Percentiles rank a stretch among this genome's conserved stretches.
These are phyloP conservation scores for Yarrowia sp. DNA, from an alignment of 805 yeast genomes.

Conservation along the genomic window DNA sequence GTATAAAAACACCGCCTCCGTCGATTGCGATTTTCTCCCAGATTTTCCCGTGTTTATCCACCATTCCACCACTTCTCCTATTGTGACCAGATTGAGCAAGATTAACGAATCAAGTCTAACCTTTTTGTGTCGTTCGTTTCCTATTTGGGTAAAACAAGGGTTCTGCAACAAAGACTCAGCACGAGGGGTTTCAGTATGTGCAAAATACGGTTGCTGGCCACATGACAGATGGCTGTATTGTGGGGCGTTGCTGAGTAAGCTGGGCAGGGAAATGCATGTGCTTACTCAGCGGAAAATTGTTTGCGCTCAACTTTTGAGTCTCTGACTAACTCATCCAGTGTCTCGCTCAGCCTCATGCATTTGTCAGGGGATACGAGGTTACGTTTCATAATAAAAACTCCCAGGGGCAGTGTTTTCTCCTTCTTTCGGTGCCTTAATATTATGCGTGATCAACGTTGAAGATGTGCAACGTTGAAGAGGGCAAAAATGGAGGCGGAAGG, in stretches of 20 bases:
- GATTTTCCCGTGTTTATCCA: background rate
- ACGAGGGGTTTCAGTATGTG: background rate
- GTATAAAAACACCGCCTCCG: too few relatives aligned
- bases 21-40: too few relatives aligned
- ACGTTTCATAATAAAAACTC: background rate
- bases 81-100: background rate
- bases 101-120: background rate
- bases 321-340: too few relatives aligned
- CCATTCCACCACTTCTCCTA: background rate
- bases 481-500: too few relatives aligned
- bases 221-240: background rate
- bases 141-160: background rate
- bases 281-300: too few relatives aligned
- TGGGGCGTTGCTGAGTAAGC: background rate
- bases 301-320: too few relatives aligned
- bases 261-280: too few relatives aligned
- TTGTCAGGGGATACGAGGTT: background rate
- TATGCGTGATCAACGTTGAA: too few relatives aligned
- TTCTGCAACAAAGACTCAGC: background rate
- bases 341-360: background rate
- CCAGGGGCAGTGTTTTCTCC: background rate
- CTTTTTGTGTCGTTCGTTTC: background rate
- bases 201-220: background rate
- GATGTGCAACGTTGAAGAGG: too few relatives aligned
- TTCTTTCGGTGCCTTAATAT: background rate